Conservation (phyloP, 2,329 filamentous ascomycete species). For the Ustulina deusta region DNA sequence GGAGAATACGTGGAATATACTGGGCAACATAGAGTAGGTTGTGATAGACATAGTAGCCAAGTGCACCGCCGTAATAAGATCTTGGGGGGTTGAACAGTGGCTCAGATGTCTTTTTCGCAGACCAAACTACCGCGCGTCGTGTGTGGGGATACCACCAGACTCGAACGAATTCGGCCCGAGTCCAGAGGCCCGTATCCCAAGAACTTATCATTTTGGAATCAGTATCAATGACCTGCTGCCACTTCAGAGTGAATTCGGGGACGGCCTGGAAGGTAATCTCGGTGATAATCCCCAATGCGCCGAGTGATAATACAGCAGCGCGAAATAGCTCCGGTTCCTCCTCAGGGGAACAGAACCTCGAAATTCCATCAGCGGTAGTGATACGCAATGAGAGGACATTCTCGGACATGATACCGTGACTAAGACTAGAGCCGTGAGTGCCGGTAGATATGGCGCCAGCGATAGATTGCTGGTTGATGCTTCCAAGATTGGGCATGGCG, state of each 20-base stretch:
- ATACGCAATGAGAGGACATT: conserved; percentile 80
- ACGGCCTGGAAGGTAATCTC: conserved; percentile 88
- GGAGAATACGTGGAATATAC: conserved; percentile 81
- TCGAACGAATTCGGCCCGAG: conserved; percentile 84
- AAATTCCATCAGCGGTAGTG: conserved; percentile 82
- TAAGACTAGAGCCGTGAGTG: conserved; percentile 89
- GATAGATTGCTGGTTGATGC: conserved; percentile 94
- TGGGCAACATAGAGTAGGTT: conserved; percentile 86
- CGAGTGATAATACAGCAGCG: conserved; percentile 87
- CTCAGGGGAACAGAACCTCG: conserved; percentile 75
- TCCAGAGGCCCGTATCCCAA: conserved; percentile 85
- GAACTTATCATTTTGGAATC: conserved; percentile 75
- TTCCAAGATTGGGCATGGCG: conserved; percentile 91
- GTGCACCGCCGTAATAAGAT: conserved; percentile 82
- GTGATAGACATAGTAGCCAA: conserved; percentile 93
- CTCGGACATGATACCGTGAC: conserved; percentile 86
- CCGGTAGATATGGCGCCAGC: conserved; percentile 93
- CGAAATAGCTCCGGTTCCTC: conserved; percentile 85
- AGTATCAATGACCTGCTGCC: conserved; percentile 82
- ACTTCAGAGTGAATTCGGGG: conserved; percentile 84
- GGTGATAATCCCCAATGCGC: conserved; percentile 89
- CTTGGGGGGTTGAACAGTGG: conserved; percentile 68
- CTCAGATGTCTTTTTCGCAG: conserved; percentile 80
- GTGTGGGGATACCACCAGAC: conserved; percentile 99
- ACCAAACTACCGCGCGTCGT: conserved; percentile 88